These are phyloP conservation scores for Diddensiella caesifluorescens DNA, from an alignment of 805 yeast species.

Conservation along the genomic window DNA sequence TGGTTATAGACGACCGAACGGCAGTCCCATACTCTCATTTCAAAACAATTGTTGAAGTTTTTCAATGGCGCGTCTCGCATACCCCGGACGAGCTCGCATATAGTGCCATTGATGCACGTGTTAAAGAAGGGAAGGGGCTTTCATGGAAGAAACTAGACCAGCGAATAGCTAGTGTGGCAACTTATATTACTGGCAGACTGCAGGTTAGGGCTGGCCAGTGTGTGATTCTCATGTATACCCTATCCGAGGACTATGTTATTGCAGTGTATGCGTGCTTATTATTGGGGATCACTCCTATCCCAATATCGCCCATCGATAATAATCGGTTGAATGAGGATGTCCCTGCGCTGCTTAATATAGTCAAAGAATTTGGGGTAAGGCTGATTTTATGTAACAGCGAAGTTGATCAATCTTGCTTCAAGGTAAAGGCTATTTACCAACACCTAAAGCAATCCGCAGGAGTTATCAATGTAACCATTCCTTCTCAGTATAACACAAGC, in stretches of 20 bases:
- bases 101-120: slow-evolving; percentile 35
- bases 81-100: slow-evolving; percentile 81
- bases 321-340: slow-evolving; percentile 68
- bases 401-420: slow-evolving; percentile 55
- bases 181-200: slow-evolving; percentile 63
- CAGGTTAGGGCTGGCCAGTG: slow-evolving; percentile 60
- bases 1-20: slow-evolving; percentile 73
- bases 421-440: slow-evolving; percentile 59
- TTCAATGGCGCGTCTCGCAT: slow-evolving; percentile 70
- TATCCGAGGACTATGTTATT: slow-evolving; percentile 79
- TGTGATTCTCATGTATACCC: slow-evolving; percentile 76
- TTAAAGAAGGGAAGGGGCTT: slow-evolving; percentile 46
- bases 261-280: slow-evolving; percentile 83
- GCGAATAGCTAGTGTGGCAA: slow-evolving; percentile 68
- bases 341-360: slow-evolving; percentile 55
- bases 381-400: slow-evolving; percentile 76
- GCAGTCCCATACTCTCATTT: slow-evolving; percentile 71
- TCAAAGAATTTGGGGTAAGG: slow-evolving; percentile 64
- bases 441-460: slow-evolving; percentile 44
- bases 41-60: slow-evolving; percentile 60
- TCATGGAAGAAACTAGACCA: slow-evolving; percentile 83
- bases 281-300: slow-evolving; percentile 74
- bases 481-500: slow-evolving; percentile 61
- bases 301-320: slow-evolving; percentile 65
- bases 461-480: slow-evolving; percentile 33